phyloP scores from a whole-genome alignment of 371 early-diverging fungal species.

The Catenaria anguillulae region DNA sequence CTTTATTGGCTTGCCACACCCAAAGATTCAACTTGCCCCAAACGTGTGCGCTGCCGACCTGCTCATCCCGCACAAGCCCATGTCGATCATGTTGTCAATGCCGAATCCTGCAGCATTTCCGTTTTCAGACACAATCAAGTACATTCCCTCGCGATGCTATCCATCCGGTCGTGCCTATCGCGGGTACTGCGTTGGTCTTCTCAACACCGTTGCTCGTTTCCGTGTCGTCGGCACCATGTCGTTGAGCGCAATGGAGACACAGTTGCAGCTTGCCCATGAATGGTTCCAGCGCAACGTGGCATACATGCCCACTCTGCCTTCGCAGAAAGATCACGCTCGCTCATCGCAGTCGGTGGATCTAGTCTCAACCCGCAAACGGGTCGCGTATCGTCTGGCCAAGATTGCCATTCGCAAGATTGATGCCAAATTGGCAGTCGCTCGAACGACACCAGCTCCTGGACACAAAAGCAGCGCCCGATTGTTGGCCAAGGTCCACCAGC shows the following conservation, averaged over 20 bases:
- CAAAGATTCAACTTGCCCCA: constrained; percentile 8
- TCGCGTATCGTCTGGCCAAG: neutral
- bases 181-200: constrained; percentile 17
- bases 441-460: no score
- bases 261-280: neutral
- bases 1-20: constrained; percentile 14
- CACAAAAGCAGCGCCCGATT: no score
- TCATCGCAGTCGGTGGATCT: neutral
- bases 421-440: no score
- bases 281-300: neutral
- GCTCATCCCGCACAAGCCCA: constrained; percentile 17
- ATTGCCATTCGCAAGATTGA: no score
- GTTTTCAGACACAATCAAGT: constrained; percentile 11
- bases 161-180: constrained; percentile 15
- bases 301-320: neutral
- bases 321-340: neutral
- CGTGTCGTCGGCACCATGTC: neutral
- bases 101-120: constrained; percentile 12
- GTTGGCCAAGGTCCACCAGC: neutral
- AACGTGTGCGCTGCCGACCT: constrained; percentile 18
- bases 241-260: neutral
- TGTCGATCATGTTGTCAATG: constrained; percentile 12
- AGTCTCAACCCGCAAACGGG: neutral
- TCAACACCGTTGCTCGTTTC: constrained; percentile 26
- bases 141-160: constrained; percentile 12